Evolutionary conservation across 768 basidiomycete genomes (phyloP), one percentile per base, ranked within the genome.

Genomic region (Cystoderma amianthinum): DNA sequence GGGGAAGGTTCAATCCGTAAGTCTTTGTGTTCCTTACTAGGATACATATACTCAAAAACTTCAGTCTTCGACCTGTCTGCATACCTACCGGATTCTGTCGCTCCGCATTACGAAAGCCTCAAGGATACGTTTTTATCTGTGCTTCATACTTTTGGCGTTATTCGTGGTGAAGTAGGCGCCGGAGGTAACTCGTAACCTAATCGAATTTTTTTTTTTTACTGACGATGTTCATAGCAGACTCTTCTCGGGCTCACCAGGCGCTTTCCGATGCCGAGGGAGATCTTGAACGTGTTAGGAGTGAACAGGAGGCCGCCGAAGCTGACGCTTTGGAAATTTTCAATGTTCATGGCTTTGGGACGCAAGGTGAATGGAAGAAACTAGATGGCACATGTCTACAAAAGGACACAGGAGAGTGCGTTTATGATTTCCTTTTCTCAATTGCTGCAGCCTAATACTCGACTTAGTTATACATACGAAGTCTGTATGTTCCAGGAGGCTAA

Each of bases 341-440:
- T 44, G 43, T 63, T 10, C 58, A 78, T 15, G 74, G 73, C 24
- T 96, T 85, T 49, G 93, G 93, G 15, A 57, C 64, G 1, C 70
- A 88, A 19, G 95, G 90, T 38, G 90, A 96, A 64, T 99, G 91
- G 91, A 95, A 95, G 72, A 96, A 95, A 64, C 74, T 99, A 4
- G 85, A 94, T 16, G 74, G 77, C 4, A 66, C 71, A 1, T 98
- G 95, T 52, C 57, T 98, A 10, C 76, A 80, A 55, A 85, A 80
- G 55, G 78, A 94, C 41, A 70, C 76, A 3, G 95, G 96, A 71
- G 95, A 96, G 89, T 96, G 53, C 57, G 93, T 82, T 6, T 22
- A 2, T 23, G 25, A n/a, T n/a, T n/a, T n/a, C n/a, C n/a, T n/a
- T n/a, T n/a, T n/a, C n/a, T n/a, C n/a, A n/a, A n/a, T n/a, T n/a